Conservation (phyloP, 164 flowering plant genomes). For the Buxus sempervirens region DNA sequence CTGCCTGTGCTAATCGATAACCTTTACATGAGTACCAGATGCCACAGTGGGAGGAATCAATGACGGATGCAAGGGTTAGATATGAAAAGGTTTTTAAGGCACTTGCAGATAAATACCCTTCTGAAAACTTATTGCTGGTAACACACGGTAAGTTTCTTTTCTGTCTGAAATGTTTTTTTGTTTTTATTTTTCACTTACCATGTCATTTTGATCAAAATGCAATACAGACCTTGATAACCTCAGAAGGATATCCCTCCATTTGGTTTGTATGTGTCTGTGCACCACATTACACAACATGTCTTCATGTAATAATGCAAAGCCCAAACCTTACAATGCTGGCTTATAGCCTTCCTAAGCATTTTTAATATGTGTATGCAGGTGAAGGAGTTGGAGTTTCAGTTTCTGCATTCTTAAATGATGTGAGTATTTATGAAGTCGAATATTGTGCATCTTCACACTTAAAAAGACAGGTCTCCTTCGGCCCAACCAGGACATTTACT, state of each 20-base stretch:
- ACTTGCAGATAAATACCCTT: slow-evolving; percentile 75
- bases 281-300: no score
- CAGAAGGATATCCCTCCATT: neutral
- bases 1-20: neutral
- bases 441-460: slow-evolving; percentile 62
- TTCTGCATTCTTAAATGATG: slow-evolving; percentile 37
- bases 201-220: no score
- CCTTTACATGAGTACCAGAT: slow-evolving; percentile 33
- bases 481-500: slow-evolving; percentile 23
- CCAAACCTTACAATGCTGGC: no score
- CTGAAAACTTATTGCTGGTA: slow-evolving; percentile 73
- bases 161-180: neutral
- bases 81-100: slow-evolving; percentile 42
- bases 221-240: neutral
- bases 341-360: no score
- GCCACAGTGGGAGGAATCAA: slow-evolving; percentile 73
- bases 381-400: slow-evolving; percentile 72
- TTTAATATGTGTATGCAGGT: slow-evolving; percentile 36
- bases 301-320: no score
- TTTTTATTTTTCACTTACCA: neutral
- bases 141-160: slow-evolving; percentile 63
- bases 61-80: slow-evolving; percentile 44
- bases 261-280: neutral
- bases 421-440: slow-evolving; percentile 47
- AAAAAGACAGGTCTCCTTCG: slow-evolving; percentile 33